Evolutionary conservation across 305 asterid genomes (phyloP).

Genomic region (Plantago lanceolata): DNA sequence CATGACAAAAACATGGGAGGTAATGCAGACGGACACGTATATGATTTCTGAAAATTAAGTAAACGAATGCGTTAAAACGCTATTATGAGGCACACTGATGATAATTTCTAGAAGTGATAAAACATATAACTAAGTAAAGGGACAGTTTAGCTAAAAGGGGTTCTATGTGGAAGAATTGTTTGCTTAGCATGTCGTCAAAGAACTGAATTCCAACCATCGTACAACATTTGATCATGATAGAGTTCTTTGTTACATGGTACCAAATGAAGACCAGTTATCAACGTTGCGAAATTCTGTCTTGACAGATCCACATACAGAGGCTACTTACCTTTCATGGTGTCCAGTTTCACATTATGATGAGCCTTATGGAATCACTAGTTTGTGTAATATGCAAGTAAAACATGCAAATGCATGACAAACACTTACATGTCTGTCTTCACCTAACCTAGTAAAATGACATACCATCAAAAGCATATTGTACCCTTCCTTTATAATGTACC

Average conservation of each 20-base stretch:
- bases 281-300: neutral
- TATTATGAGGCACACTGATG: neutral
- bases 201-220: neutral
- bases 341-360: slow-evolving; percentile 20
- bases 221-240: neutral
- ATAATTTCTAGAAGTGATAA: too few relatives aligned
- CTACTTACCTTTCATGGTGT: slow-evolving; percentile 34
- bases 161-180: neutral
- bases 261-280: slow-evolving; percentile 1
- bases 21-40: too few relatives aligned
- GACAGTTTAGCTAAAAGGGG: neutral
- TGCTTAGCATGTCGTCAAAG: slow-evolving; percentile 13
- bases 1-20: neutral
- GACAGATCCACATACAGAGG: slow-evolving; percentile 25
- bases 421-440: slow-evolving; percentile 28
- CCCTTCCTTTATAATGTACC: slow-evolving; percentile 27
- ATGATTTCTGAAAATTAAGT: too few relatives aligned
- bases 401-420: slow-evolving; percentile 30
- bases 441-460: slow-evolving; percentile 53
- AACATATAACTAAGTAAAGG: neutral
- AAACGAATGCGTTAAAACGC: neutral
- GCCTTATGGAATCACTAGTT: slow-evolving; percentile 23
- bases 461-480: slow-evolving; percentile 22
- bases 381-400: slow-evolving; percentile 58
- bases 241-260: neutral